Percentiles rank a stretch among this genome's conserved stretches.
phyloP scores from a whole-genome alignment of 352 stramenopile genomes.

The Phytophthora citrophthora region DNA sequence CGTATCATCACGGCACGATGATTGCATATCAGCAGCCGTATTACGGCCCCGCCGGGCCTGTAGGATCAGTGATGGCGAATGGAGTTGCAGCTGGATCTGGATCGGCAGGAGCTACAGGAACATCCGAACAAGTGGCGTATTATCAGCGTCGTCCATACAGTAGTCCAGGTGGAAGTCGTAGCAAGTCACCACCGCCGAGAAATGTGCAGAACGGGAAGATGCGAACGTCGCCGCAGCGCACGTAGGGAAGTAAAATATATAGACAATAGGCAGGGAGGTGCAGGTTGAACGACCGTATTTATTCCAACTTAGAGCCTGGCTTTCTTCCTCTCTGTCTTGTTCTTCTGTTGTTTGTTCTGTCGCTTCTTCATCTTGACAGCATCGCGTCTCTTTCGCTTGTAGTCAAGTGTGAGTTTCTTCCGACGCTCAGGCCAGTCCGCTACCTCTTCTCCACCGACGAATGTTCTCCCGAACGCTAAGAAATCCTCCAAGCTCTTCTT shows the following conservation, averaged over 20 bases:
- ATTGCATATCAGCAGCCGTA: slow-evolving; percentile 43
- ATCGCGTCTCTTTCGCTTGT: slow-evolving; percentile 82
- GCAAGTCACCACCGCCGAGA: slow-evolving; percentile 32
- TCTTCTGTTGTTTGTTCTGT: slow-evolving; percentile 62
- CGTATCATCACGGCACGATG: slow-evolving; percentile 38
- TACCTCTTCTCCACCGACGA: slow-evolving; percentile 40
- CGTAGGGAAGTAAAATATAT: slow-evolving; percentile 37
- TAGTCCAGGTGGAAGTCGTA: slow-evolving; percentile 26
- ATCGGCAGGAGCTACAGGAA: neutral
- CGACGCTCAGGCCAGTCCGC: slow-evolving; percentile 61
- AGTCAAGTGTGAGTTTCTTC: slow-evolving; percentile 83
- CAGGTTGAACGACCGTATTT: slow-evolving; percentile 42
- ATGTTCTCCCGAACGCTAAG: slow-evolving; percentile 64
- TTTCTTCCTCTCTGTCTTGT: slow-evolving; percentile 43
- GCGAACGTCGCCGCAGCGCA: slow-evolving; percentile 23
- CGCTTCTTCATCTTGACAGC: slow-evolving; percentile 81
- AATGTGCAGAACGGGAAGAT: slow-evolving; percentile 23
- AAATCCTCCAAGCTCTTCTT: slow-evolving; percentile 70
- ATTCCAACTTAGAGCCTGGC: slow-evolving; percentile 41
- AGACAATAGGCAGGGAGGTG: slow-evolving; percentile 32
- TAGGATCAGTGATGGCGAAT: slow-evolving; percentile 16
- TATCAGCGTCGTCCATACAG: slow-evolving; percentile 27
- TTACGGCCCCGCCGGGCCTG: slow-evolving; percentile 20
- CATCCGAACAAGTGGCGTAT: slow-evolving; percentile 20
- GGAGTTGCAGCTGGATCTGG: slow-evolving; percentile 10